Base-by-base conservation (phyloP, 495 filamentous ascomycete genomes). In the Aspergillus steynii region DNA sequence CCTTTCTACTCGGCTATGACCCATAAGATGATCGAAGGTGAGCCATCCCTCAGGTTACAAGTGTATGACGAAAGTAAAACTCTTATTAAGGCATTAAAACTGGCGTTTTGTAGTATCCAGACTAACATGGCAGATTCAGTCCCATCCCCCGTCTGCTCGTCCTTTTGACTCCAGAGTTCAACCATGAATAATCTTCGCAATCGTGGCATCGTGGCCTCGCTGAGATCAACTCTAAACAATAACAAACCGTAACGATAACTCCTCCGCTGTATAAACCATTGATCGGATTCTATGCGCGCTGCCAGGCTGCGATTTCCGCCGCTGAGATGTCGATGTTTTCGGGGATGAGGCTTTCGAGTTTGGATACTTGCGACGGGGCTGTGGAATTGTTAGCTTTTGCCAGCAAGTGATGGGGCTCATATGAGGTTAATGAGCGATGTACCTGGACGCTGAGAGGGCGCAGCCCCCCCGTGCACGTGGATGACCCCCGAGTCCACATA, bases 261-360 rank as follows among this genome's bases (percentile, higher is more conserved):
- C 53, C n/a, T 46, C 34, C 12, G 20, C 29, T 29, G 12, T 53
- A 14, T 20, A 31, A 31, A 29, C 14, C 5, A 6, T 20, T 12
- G 1, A 27, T 2, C 1, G 29, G 2, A 47, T 34, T 14, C 37
- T 50, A 77, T n/a, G 68, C 66, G 26, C 58, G 50, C 58, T 77
- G 73, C 74, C 76, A 77, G 14, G 58, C 60, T 1, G 67, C 66
- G 55, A 79, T 77, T 27, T 79, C 73, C 3, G 65, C 66, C 1
- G 63, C 51, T 1, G 76, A 69, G 47, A 79, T 76, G 59, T 73
- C 76, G 28, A 77, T 60, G 29, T 76, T 76, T 54, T 79, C 74
- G 28, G 68, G 58, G 14, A 72, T 69, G 28, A 79, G 68, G 55
- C 50, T 63, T 47, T 71, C 72, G 3, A 76, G 63, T 52, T 59